These are phyloP conservation scores for Saprolegnia diclina DNA, from an alignment of 352 stramenopile genomes.

Conservation along the genomic window DNA sequence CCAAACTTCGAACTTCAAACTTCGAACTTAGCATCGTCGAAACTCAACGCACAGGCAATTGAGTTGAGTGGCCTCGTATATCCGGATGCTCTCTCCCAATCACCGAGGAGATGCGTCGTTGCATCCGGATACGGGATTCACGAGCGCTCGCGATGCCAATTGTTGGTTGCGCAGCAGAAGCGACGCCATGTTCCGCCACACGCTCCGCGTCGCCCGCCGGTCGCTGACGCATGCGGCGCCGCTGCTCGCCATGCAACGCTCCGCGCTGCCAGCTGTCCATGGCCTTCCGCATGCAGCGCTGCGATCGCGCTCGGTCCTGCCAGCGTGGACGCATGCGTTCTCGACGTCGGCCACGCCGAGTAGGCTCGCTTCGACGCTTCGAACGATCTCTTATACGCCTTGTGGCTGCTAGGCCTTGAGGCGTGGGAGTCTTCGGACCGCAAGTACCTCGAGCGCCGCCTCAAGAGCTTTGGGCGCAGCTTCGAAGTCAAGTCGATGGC, in stretches of 20 bases:
- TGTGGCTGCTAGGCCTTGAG: not conserved
- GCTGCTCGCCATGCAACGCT: not conserved
- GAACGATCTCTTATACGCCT: not conserved
- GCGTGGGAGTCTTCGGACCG: not conserved
- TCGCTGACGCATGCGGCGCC: not conserved
- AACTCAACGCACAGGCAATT: not conserved
- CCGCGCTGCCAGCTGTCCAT: not conserved
- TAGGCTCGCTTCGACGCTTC: not conserved
- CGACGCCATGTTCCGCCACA: not conserved
- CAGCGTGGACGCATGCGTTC: not conserved
- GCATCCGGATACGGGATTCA: not conserved
- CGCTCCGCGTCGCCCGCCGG: not conserved
- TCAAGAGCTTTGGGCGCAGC: constrained; percentile 51
- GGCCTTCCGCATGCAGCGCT: not conserved
- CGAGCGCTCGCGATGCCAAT: not conserved
- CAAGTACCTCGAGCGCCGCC: constrained; percentile 23
- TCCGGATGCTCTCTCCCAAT: not conserved
- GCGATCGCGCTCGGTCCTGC: not conserved
- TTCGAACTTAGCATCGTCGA: too few relatives aligned
- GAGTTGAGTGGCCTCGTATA: not conserved
- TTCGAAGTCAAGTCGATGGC: constrained; percentile 61
- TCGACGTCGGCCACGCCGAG: not conserved
- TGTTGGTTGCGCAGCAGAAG: not conserved
- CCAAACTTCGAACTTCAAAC: not conserved
- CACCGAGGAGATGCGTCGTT: not conserved